Conservation (phyloP, 176 grass and related monocot species). For the Carex littledalei region DNA sequence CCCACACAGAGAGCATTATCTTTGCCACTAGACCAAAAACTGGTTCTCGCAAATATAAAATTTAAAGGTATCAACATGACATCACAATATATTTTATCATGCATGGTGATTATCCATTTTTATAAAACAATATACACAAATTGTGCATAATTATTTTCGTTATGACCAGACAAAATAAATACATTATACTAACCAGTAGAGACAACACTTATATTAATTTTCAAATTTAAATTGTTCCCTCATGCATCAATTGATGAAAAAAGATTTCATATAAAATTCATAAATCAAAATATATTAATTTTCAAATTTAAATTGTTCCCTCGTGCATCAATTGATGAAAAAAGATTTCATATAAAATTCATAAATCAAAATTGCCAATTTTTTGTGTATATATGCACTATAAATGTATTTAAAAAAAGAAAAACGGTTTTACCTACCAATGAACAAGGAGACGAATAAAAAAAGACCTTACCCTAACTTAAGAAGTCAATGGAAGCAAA, state of each 20-base stretch:
- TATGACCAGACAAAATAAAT: background rate
- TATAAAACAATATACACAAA: background rate
- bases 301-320: background rate
- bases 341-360: background rate
- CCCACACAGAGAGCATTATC: too few species aligned
- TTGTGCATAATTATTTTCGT: background rate
- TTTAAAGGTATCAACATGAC: background rate
- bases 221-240: background rate
- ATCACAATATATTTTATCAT: background rate
- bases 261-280: background rate
- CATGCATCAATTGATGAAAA: background rate
- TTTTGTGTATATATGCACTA: background rate
- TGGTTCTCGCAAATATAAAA: background rate
- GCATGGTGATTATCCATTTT: background rate
- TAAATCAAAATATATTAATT: background rate
- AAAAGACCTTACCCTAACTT: background rate
- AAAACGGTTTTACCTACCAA: background rate
- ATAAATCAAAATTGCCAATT: background rate
- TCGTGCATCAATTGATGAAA: background rate
- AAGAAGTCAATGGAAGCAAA: background rate
- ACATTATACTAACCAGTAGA: background rate
- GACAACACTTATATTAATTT: background rate
- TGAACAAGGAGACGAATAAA: background rate
- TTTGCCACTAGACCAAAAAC: too few species aligned
- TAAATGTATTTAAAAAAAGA: background rate